Percentiles rank a stretch among this genome's conserved stretches.
Evolutionary conservation across 2,329 filamentous ascomycete genomes (phyloP).

Genomic region (Paraphoma chrysanthemicola): DNA sequence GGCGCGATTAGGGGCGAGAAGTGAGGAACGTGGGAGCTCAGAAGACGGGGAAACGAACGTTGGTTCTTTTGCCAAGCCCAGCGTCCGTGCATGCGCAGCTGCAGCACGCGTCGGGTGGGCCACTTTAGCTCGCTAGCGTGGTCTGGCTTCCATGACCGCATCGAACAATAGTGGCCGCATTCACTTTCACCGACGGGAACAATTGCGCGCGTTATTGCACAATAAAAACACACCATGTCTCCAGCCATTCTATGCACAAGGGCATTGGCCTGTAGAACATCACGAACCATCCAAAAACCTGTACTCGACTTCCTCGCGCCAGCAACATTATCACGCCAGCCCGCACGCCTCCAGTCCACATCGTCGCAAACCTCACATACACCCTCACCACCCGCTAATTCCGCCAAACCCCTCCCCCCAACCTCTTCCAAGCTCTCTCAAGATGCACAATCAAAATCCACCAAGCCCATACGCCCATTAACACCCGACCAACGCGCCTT

Average conservation of each 20-base stretch:
- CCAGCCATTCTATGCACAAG: constrained; percentile 17
- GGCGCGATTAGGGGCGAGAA: constrained; percentile 21
- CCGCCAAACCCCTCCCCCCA: constrained; percentile 7
- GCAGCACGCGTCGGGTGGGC: constrained; percentile 20
- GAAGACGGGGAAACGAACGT: constrained; percentile 27
- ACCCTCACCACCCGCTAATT: constrained; percentile 5
- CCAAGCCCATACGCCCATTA: constrained; percentile 33
- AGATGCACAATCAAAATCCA: constrained; percentile 8
- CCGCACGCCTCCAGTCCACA: constrained; percentile 20
- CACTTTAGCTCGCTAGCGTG: constrained; percentile 1
- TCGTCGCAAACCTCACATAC: constrained; percentile 6
- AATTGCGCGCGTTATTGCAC: constrained; percentile 9
- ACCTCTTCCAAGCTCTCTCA: constrained; percentile 7
- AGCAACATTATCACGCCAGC: constrained; percentile 22
- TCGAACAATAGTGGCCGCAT: constrained; percentile 6
- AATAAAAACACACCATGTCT: constrained; percentile 23
- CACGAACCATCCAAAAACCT: constrained; percentile 5
- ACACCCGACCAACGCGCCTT: constrained; percentile 41
- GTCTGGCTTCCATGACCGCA: constrained; percentile 4
- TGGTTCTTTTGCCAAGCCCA: constrained; percentile 4
- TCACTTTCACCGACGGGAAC: constrained; percentile 3
- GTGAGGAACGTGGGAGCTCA: constrained; percentile 21
- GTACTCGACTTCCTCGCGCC: constrained; percentile 40
- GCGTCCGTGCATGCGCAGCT: no score
- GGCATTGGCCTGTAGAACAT: constrained; percentile 21